Evolutionary conservation across 2,329 filamentous ascomycete species (phyloP), one percentile per base, ranked within the genome.

Genomic region (Claviceps maximensis): DNA sequence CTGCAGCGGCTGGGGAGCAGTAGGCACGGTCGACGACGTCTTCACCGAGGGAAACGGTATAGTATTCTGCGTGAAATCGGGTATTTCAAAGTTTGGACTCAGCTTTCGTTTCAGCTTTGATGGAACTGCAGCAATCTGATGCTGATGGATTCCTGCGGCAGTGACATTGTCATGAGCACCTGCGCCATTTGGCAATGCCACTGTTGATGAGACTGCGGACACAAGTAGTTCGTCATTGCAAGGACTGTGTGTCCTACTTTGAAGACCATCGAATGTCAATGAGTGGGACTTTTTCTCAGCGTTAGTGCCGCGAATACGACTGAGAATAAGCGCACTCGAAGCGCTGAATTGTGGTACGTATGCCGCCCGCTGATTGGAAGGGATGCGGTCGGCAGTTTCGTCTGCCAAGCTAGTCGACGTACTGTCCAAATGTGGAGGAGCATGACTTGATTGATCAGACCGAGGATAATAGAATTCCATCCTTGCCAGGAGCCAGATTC

Each of bases 1-100:
- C 19, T n/a, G 48, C 12, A 21, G 48, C 12, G 8, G 31, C 19
- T 45, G 52, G 33, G 27, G 29, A 17, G 47, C 44, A 27, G 44
- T 17, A 33, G 33, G 15, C 15, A 17, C 13, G 27, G 53, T 10
- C 2, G 15, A 12, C 33, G 17, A n/a, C 19, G 27, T 15, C n/a
- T 40, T 31, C 3, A 58, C 53, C 47, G 59, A 54, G 1, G 62
- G 60, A 36, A 67, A 65, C 0, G 59, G 49, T 19, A 69, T 61
- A 5, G 68, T 68, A 56, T 56, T 61, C 52, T 65, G 65, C 2
- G 58, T 59, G 44, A 69, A 69, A 46, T 70, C 65, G 4, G 63
- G 55, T 2, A 47, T 53, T 15, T 55, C 55, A 2, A 27, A 51
- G 17, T 53, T 49, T 2, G 55, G 25, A 13, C 58, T 58, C 53